phyloP scores from a whole-genome alignment of 2,329 filamentous ascomycete genomes.

The Xylaria sp. region DNA sequence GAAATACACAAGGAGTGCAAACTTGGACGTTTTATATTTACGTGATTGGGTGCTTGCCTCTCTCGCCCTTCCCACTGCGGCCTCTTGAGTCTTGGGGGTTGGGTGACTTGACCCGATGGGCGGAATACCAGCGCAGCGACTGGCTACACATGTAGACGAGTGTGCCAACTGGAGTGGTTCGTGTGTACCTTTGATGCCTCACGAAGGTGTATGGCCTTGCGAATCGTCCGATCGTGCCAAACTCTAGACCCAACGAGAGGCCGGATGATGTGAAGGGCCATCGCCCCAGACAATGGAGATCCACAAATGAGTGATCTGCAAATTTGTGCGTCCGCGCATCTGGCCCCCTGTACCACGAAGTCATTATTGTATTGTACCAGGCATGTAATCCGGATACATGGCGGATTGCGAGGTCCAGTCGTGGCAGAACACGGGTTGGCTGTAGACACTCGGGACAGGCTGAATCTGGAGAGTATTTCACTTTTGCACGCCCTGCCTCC shows the following conservation, averaged over 20 bases:
- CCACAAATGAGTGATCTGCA: conserved; percentile 31
- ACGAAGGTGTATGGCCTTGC: neutral
- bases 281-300: conserved; percentile 27
- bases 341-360: conserved; percentile 28
- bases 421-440: conserved; percentile 22
- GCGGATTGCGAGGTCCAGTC: conserved; percentile 18
- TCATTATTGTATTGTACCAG: conserved; percentile 23
- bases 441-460: conserved; percentile 22
- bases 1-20: conserved; percentile 2
- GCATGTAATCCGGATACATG: conserved; percentile 10
- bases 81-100: neutral
- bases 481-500: conserved; percentile 21
- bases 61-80: conserved; percentile 1
- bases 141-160: conserved; percentile 2
- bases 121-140: conserved; percentile 1
- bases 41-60: conserved; percentile 4
- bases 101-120: conserved; percentile 2
- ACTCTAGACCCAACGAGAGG: conserved; percentile 13
- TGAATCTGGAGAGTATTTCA: conserved; percentile 21
- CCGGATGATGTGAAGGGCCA: conserved; percentile 1
- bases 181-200: neutral
- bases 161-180: neutral
- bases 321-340: conserved; percentile 24
- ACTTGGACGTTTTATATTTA: neutral
- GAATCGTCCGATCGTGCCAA: conserved; percentile 8